Evolutionary conservation across 2,329 filamentous ascomycete species (phyloP).

Genomic region (Akanthomyces dipterigenus): DNA sequence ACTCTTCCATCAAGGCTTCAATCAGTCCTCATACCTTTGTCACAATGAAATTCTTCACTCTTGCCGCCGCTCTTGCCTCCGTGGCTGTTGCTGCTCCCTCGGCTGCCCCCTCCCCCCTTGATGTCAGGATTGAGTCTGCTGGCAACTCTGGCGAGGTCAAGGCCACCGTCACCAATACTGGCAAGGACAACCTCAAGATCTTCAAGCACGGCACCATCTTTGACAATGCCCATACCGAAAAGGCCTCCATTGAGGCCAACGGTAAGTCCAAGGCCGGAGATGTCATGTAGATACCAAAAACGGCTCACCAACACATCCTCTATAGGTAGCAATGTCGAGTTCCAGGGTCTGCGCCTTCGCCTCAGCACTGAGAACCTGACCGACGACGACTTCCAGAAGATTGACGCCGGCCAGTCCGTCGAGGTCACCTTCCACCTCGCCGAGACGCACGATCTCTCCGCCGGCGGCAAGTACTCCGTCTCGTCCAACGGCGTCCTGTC

Average conservation of each 20-base stretch:
- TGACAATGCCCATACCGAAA: constrained; percentile 39
- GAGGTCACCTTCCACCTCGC: constrained; percentile 49
- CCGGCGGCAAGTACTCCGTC: constrained; percentile 50
- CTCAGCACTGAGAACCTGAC: constrained; percentile 35
- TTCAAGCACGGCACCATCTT: constrained; percentile 43
- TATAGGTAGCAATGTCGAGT: constrained; percentile 17
- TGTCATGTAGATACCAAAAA: not conserved
- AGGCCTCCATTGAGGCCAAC: not conserved
- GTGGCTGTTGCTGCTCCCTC: constrained; percentile 26
- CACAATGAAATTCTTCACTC: constrained; percentile 33
- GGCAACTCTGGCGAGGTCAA: constrained; percentile 40
- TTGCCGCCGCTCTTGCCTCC: constrained; percentile 27
- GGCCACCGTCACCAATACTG: constrained; percentile 42
- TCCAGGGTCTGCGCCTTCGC: constrained; percentile 44
- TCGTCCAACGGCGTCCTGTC: constrained; percentile 50
- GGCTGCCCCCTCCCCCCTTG: constrained; percentile 24
- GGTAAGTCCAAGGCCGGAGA: not conserved
- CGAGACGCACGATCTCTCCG: constrained; percentile 44
- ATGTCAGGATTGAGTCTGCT: constrained; percentile 33
- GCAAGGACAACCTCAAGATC: constrained; percentile 35
- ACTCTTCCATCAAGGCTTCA: not conserved
- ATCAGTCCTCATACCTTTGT: not conserved
- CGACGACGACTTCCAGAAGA: constrained; percentile 43
- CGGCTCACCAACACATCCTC: not conserved
- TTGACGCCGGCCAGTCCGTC: constrained; percentile 43